These are phyloP conservation scores for Avena eriantha DNA, from an alignment of 176 grass and related monocot species.

Conservation along the genomic window DNA sequence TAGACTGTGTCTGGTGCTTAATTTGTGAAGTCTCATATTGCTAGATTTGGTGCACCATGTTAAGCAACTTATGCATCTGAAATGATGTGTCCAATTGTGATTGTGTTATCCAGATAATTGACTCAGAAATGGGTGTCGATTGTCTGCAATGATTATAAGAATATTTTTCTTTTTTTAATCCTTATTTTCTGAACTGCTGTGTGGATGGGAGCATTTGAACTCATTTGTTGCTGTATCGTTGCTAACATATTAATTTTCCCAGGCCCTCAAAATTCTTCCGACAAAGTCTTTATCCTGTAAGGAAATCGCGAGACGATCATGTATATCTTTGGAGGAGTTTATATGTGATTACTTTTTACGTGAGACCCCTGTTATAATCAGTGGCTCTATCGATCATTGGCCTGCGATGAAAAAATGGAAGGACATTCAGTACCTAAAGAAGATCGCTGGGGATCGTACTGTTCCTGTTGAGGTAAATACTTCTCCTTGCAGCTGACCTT, in stretches of 20 bases:
- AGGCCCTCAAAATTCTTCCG: slow-evolving; percentile 74
- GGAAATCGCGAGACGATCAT: slow-evolving; percentile 60
- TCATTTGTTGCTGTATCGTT: background rate
- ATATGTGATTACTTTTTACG: slow-evolving; percentile 80
- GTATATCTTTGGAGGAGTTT: slow-evolving; percentile 85
- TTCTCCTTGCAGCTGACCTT: slow-evolving; percentile 28
- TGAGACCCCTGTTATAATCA: slow-evolving; percentile 81
- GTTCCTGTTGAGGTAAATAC: slow-evolving; percentile 89
- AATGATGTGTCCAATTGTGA: background rate
- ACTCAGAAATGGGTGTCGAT: background rate
- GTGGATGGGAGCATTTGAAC: background rate
- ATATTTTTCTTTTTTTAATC: background rate
- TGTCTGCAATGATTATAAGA: background rate
- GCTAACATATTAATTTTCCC: slow-evolving; percentile 22
- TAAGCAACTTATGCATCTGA: background rate
- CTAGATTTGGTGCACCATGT: background rate
- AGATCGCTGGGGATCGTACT: slow-evolving; percentile 91
- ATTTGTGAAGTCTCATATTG: background rate
- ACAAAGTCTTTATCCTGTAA: slow-evolving; percentile 71
- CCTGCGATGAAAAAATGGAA: slow-evolving; percentile 88
- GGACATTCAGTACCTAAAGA: slow-evolving; percentile 88
- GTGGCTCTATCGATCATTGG: slow-evolving; percentile 83
- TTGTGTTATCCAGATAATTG: background rate
- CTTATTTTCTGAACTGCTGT: slow-evolving; percentile 4
- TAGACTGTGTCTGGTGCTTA: background rate